Conservation (phyloP, 306 rosid genomes). For the Cicer yamashitae region DNA sequence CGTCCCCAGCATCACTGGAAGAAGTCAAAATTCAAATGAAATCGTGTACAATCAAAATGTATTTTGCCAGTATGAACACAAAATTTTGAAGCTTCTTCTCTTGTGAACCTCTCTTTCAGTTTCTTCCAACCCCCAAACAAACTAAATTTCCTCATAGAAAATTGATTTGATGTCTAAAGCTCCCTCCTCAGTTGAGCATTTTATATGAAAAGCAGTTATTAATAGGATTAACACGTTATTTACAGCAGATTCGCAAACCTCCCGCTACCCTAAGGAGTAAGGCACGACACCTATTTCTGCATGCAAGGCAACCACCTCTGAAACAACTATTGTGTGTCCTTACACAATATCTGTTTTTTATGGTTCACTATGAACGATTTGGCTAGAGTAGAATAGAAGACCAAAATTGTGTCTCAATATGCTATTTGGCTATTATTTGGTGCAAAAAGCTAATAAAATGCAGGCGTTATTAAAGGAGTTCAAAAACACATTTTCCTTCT, state of each 20-base stretch:
- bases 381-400: not conserved
- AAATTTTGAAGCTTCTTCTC: slow-evolving; percentile 18
- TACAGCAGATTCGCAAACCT: slow-evolving; percentile 17
- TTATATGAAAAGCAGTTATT: slow-evolving; percentile 27
- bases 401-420: slow-evolving; percentile 6
- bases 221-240: slow-evolving; percentile 16
- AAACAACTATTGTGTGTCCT: slow-evolving; percentile 11
- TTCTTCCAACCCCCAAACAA: slow-evolving; percentile 6
- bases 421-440: slow-evolving; percentile 17
- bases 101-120: not conserved
- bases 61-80: slow-evolving; percentile 19
- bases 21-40: slow-evolving; percentile 40
- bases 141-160: not conserved
- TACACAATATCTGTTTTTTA: not conserved
- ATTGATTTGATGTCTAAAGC: slow-evolving; percentile 8
- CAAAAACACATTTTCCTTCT: slow-evolving; percentile 20
- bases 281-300: not conserved
- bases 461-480: slow-evolving; percentile 5
- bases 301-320: slow-evolving; percentile 26
- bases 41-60: slow-evolving; percentile 26
- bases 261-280: slow-evolving; percentile 19
- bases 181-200: not conserved
- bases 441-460: slow-evolving; percentile 24
- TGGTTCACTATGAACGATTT: slow-evolving; percentile 11
- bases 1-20: slow-evolving; percentile 87